Evolutionary conservation across 2,329 filamentous ascomycete species (phyloP).

Genomic region (Exophiala sp.): DNA sequence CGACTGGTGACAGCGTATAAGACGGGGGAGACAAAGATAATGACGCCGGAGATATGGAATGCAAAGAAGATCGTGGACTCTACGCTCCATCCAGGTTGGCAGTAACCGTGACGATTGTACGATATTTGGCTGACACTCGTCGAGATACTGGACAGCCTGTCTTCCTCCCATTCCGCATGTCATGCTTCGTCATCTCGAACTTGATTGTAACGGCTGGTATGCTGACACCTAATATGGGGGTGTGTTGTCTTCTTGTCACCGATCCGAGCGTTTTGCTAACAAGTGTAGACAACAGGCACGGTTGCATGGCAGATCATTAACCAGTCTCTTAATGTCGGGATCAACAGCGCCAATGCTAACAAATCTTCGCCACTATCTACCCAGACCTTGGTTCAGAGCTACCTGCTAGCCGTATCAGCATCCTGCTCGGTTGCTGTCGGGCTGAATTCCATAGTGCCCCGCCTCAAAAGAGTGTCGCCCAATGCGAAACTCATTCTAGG

Average conservation of each 20-base stretch:
- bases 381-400: constrained; percentile 79
- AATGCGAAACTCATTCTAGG: constrained; percentile 71
- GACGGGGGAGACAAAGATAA: constrained; percentile 69
- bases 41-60: constrained; percentile 88
- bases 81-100: constrained; percentile 85
- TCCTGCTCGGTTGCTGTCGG: constrained; percentile 92
- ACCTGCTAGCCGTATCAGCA: constrained; percentile 84
- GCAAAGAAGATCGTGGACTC: constrained; percentile 98
- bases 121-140: neutral
- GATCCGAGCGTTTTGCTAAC: neutral
- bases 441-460: constrained; percentile 83
- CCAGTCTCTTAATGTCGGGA: constrained; percentile 95
- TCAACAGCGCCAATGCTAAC: constrained; percentile 95
- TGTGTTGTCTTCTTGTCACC: neutral
- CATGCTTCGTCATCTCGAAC: constrained; percentile 88
- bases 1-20: constrained; percentile 79
- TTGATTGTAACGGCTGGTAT: constrained; percentile 93
- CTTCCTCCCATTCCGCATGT: constrained; percentile 96
- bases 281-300: constrained; percentile 66
- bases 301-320: constrained; percentile 94
- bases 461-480: constrained; percentile 71
- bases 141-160: constrained; percentile 89
- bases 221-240: constrained; percentile 65
- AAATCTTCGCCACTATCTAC: constrained; percentile 87
- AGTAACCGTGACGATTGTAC: neutral